Base-by-base conservation (phyloP, 805 yeast species). In the Kodamaea neixiangensis region DNA sequence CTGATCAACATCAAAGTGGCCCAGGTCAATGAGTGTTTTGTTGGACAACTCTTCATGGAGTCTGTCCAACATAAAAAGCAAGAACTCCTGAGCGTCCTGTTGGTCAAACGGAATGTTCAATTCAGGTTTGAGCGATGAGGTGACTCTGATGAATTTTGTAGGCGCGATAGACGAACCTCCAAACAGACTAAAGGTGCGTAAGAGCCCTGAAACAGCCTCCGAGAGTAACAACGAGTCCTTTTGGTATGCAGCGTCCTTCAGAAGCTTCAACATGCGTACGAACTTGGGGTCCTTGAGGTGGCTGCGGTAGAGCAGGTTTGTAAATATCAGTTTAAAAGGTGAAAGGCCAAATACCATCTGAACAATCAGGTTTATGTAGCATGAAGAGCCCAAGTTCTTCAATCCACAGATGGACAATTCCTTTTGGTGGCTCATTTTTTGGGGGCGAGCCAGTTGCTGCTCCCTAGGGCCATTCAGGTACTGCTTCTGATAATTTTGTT, bases 71-170 rank as follows among this genome's bases (percentile, higher is more conserved):
- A 87, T 56, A 53, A 87, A 81, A 63, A 86, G 74, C 41, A 88
- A 66, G 59, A 86, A 86, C 58, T 88, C 94, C 49, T 87, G 90
- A 1, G 92, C 85, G 64, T 88, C 96, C 61, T 88, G 94, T 59
- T 88, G 96, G 58, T 86, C 89, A 56, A 77, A 66, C 0, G 93
- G 93, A 10, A 87, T 85, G 55, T 73, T 71, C 49, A 86, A 76
- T 58, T 85, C 89, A 0, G 91, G 91, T 55, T 86, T 81, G 18
- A 86, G 60, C 5, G 68, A 53, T 18, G 80, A 66, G 46, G 85
- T 69, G 1, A 72, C 65, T 43, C 83, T 75, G 39, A 87, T 71
- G 58, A 87, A 86, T 40, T 81, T 79, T 7, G 80, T 76, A 3
- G 93, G 91, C 1, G 85, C 82, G 31, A 87, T 81, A 0, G 85